Evolutionary conservation across 139 green algal species (phyloP).

Genomic region (Chlamydomonas incerta): DNA sequence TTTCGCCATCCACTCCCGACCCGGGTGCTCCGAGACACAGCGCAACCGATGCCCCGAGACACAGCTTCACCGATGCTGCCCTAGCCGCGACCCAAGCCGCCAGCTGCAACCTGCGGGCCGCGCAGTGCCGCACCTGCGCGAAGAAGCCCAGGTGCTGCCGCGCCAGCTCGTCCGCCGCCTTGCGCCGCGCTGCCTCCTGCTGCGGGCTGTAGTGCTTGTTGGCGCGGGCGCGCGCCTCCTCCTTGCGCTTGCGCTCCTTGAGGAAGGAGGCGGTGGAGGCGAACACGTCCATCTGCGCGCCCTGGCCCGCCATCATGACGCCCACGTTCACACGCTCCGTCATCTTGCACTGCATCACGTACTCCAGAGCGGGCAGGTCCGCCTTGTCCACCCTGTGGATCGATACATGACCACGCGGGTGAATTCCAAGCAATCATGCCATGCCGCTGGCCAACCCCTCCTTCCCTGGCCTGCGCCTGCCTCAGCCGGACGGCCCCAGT

Average conservation of each 20-base stretch:
- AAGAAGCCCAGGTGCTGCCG: constrained; percentile 54
- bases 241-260: constrained; percentile 62
- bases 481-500: too few relatives aligned
- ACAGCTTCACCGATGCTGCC: too few relatives aligned
- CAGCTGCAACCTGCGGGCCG: too few relatives aligned
- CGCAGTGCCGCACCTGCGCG: neutral
- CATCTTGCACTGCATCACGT: constrained; percentile 75
- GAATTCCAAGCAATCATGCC: too few relatives aligned
- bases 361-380: constrained; percentile 77
- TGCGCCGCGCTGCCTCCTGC: constrained; percentile 69
- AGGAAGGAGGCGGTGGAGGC: constrained; percentile 56
- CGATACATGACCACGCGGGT: too few relatives aligned
- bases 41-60: too few relatives aligned
- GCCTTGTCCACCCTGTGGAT: constrained; percentile 89
- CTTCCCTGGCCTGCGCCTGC: too few relatives aligned
- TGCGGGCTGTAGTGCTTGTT: constrained; percentile 64
- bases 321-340: constrained; percentile 70
- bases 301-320: constrained; percentile 85
- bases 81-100: too few relatives aligned
- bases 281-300: constrained; percentile 60
- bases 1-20: too few relatives aligned
- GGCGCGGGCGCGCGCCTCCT: constrained; percentile 62
- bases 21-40: too few relatives aligned
- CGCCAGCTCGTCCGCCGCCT: constrained; percentile 43
- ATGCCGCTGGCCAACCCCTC: too few relatives aligned